These are phyloP conservation scores for Trichosporon ovoides DNA, from an alignment of 1,284 basidiomycete genomes.

Conservation along the genomic window DNA sequence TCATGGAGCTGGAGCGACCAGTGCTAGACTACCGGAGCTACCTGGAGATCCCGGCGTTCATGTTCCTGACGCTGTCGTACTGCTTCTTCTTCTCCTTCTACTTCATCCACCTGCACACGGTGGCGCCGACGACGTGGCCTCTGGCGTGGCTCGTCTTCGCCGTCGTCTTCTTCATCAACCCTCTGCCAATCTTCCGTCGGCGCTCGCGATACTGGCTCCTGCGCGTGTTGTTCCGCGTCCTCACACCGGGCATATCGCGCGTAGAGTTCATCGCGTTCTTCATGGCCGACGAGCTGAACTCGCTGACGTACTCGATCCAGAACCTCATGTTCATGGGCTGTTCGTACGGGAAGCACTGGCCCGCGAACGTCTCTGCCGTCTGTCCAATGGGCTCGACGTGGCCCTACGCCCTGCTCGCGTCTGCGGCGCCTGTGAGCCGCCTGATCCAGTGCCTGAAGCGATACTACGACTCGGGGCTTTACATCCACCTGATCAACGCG, in stretches of 20 bases:
- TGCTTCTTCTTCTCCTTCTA: constrained; percentile 81
- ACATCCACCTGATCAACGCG: constrained; percentile 81
- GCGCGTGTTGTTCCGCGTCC: constrained; percentile 58
- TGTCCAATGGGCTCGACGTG: constrained; percentile 65
- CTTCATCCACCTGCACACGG: constrained; percentile 54
- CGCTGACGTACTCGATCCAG: constrained; percentile 67
- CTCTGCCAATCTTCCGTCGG: constrained; percentile 63
- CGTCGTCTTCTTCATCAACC: constrained; percentile 64
- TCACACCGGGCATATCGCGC: constrained; percentile 64
- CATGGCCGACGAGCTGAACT: constrained; percentile 69
- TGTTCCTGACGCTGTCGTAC: constrained; percentile 70
- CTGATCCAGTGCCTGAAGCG: constrained; percentile 80
- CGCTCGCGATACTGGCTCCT: constrained; percentile 75
- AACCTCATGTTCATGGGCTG: constrained; percentile 57
- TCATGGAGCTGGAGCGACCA: constrained; percentile 81
- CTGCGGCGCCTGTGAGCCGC: constrained; percentile 57
- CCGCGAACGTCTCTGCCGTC: constrained; percentile 42
- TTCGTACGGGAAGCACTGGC: constrained; percentile 40
- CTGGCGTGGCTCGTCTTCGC: constrained; percentile 72
- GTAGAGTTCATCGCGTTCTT: constrained; percentile 57
- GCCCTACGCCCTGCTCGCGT: constrained; percentile 52
- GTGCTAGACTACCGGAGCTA: constrained; percentile 75
- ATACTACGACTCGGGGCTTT: constrained; percentile 67
- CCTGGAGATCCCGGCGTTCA: constrained; percentile 75
- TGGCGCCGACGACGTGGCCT: constrained; percentile 66